Evolutionary conservation across 179 eudicot genomes (phyloP), one percentile per base, ranked within the genome.

Genomic region (Amaranthus tricolor): DNA sequence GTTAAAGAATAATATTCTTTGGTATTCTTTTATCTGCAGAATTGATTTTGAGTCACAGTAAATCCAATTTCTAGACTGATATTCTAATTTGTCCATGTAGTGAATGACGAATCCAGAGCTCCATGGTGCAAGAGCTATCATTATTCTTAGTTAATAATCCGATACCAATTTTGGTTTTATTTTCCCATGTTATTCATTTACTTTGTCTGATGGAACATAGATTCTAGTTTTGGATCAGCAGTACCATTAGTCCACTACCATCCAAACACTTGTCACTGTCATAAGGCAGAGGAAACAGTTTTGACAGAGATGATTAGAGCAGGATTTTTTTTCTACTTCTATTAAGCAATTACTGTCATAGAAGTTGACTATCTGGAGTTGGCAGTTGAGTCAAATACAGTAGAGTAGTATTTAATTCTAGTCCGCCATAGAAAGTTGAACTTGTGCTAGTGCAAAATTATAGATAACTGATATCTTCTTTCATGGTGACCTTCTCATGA

Each of bases 311-410:
- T 68, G 52, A 74, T 17, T 13, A 63, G 70, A 74, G 54, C 14
- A 62, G 66, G 71, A 53, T 61, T 61, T 76, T 74, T 62, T 77
- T 62, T 5, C 52, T 13, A n/a, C n/a, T 12, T 67, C 13, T 68
- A 45, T 9, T 70, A 49, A 58, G 40, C 40, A 31, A 31, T 31
- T 31, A 31, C 40, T 66, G 66, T 14, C 43, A 61, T 72, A 58
- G 60, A 51, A 16, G 44, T 72, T 73, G 80, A 80, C 83, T 75
- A 62, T 71, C 57, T 71, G 54, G 63, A 53, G 70, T 59, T 71
- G 70, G 71, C 73, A 76, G 79, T 71, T 76, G 80, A 67, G 83
- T 80, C 77, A 80, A 79, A 65, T 17, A 71, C 52, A 21, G 67
- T 24, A 56, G 9, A 58, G 11, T 53, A 16, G 66, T 74, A 80